phyloP scores from a whole-genome alignment of 805 yeast genomes.

The Schwanniomyces yamadae region DNA sequence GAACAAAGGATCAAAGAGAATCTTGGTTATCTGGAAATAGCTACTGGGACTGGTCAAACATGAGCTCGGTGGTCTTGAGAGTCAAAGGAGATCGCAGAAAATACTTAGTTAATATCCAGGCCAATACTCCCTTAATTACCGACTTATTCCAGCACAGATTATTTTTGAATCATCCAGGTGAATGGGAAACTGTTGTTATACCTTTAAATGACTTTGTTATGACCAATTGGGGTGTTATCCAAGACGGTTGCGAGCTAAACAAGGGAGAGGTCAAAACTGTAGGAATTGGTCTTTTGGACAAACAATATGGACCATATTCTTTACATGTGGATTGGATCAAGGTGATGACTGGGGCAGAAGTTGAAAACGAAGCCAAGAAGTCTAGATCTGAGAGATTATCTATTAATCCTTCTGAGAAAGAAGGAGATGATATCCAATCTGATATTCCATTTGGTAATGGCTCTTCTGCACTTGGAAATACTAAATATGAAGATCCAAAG shows the following conservation, averaged over 20 bases:
- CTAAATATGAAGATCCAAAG: slow-evolving; percentile 32
- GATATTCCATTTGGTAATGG: slow-evolving; percentile 11
- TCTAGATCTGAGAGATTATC: slow-evolving; percentile 28
- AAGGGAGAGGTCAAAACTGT: slow-evolving; percentile 64
- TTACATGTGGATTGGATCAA: slow-evolving; percentile 72
- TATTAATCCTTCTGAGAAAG: slow-evolving; percentile 8
- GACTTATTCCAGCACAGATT: slow-evolving; percentile 82
- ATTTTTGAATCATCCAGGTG: slow-evolving; percentile 66
- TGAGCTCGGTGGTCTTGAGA: slow-evolving; percentile 59
- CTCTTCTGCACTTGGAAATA: slow-evolving; percentile 27
- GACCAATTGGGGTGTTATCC: slow-evolving; percentile 74
- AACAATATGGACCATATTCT: slow-evolving; percentile 72
- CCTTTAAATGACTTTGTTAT: slow-evolving; percentile 77
- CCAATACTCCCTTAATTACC: slow-evolving; percentile 73
- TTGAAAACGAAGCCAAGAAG: slow-evolving; percentile 38
- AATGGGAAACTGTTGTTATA: slow-evolving; percentile 82
- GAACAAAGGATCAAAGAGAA: slow-evolving; percentile 64
- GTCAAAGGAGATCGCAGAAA: slow-evolving; percentile 74
- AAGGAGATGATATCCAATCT: slow-evolving; percentile 7
- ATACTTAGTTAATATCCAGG: slow-evolving; percentile 77
- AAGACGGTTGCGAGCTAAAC: slow-evolving; percentile 55
- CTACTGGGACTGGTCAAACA: slow-evolving; percentile 70
- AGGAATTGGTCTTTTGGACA: slow-evolving; percentile 77
- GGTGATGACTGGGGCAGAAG: slow-evolving; percentile 59
- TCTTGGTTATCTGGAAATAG: slow-evolving; percentile 48